Conservation (phyloP, 148 eudicot genomes). For the Rhododendron williamsianum region DNA sequence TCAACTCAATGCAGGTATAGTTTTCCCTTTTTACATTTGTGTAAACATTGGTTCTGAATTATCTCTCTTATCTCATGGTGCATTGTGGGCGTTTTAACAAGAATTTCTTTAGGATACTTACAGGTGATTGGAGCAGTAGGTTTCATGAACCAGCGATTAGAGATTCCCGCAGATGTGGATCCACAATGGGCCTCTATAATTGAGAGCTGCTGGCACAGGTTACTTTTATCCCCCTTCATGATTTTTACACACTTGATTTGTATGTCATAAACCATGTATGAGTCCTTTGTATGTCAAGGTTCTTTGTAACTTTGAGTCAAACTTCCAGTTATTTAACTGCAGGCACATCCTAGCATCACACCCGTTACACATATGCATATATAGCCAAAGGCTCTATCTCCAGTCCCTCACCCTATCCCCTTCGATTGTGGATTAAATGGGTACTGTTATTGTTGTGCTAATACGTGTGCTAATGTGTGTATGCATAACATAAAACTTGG, state of each 20-base stretch:
- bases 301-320: not conserved
- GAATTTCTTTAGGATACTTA: slow-evolving; percentile 2
- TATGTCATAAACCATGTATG: not conserved
- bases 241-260: not conserved
- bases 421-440: not conserved
- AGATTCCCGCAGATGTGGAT: slow-evolving; percentile 71
- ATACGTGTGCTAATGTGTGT: not conserved
- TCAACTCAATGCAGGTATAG: slow-evolving; percentile 92
- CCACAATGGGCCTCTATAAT: slow-evolving; percentile 68
- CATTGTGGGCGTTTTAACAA: not conserved
- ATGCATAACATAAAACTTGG: not conserved
- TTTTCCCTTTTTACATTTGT: not conserved
- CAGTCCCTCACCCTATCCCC: not conserved
- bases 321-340: not conserved
- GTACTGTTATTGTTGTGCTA: not conserved
- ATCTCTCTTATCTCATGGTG: not conserved
- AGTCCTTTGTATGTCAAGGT: not conserved
- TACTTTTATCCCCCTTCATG: not conserved
- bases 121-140: slow-evolving; percentile 97
- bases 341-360: not conserved
- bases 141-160: slow-evolving; percentile 87
- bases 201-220: slow-evolving; percentile 88
- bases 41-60: not conserved
- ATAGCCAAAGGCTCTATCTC: not conserved
- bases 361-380: not conserved